These are phyloP conservation scores for Penicillium egyptiacum DNA, from an alignment of 495 filamentous ascomycete species.

Conservation along the genomic window DNA sequence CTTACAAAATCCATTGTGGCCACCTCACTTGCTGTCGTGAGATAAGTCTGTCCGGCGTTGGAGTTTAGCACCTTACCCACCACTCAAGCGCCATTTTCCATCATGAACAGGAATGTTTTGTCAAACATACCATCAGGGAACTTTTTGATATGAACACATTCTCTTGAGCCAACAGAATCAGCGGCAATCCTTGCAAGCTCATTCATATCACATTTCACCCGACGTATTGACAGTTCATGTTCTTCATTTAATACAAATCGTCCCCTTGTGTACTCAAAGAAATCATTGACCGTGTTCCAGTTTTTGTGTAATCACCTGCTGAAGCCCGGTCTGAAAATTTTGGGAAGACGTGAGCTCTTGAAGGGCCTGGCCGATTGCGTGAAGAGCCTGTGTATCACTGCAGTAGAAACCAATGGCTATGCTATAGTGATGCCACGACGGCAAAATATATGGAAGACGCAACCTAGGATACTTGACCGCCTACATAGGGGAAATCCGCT, in stretches of 20 bases:
- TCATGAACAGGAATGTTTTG: neutral
- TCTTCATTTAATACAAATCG: constrained; percentile 30
- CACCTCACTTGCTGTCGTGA: constrained; percentile 42
- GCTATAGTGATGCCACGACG: neutral
- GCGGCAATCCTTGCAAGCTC: constrained; percentile 20
- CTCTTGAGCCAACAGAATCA: too few relatives aligned
- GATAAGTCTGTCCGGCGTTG: constrained; percentile 16
- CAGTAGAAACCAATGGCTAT: neutral
- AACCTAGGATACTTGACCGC: too few relatives aligned
- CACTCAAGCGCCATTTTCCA: neutral
- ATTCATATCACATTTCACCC: constrained; percentile 30
- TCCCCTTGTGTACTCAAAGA: constrained; percentile 24
- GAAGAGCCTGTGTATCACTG: neutral
- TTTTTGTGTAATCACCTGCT: constrained; percentile 3
- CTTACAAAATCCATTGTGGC: constrained; percentile 47
- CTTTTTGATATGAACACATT: too few relatives aligned
- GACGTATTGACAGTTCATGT: constrained; percentile 23
- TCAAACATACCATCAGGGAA: neutral
- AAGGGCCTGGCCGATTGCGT: neutral
- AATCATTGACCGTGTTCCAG: constrained; percentile 16
- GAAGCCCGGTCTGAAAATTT: too few relatives aligned
- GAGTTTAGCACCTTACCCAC: neutral
- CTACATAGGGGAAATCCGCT: too few relatives aligned
- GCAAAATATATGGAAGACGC: neutral
- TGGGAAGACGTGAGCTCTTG: neutral